Evolutionary conservation across 306 rosid species (phyloP).

Genomic region (Biancaea sappan): DNA sequence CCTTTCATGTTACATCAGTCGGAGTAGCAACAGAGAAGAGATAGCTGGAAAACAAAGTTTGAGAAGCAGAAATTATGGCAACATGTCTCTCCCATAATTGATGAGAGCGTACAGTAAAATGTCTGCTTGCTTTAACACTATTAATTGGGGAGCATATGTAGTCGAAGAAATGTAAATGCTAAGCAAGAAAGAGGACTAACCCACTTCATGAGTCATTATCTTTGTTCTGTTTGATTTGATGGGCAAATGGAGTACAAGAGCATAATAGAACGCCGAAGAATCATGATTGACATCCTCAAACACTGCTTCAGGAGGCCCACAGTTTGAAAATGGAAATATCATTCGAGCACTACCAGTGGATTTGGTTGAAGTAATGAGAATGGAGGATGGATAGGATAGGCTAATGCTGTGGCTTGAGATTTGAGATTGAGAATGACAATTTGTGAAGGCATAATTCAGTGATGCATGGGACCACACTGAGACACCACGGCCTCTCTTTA

Average conservation of each 20-base stretch:
- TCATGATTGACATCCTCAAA: slow-evolving; percentile 6
- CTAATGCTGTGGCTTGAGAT: neutral
- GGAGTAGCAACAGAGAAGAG: neutral
- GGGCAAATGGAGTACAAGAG: slow-evolving; percentile 34
- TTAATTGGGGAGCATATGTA: neutral
- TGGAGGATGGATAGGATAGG: too few species aligned
- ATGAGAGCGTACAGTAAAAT: neutral
- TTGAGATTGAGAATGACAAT: slow-evolving; percentile 13
- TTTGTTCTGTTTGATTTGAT: slow-evolving; percentile 37
- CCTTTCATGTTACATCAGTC: neutral
- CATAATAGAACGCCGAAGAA: slow-evolving; percentile 27
- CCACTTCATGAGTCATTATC: neutral
- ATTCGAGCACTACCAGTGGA: slow-evolving; percentile 41
- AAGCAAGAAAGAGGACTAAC: neutral
- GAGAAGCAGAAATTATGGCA: neutral
- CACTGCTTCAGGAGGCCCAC: slow-evolving; percentile 24
- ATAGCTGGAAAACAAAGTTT: neutral
- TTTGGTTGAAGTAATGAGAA: slow-evolving; percentile 16
- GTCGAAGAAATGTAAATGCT: neutral
- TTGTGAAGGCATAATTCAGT: slow-evolving; percentile 29
- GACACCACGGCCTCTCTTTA: neutral
- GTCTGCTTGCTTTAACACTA: neutral
- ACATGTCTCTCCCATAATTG: slow-evolving; percentile 15
- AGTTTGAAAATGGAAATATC: neutral
- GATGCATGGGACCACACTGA: slow-evolving; percentile 11